Evolutionary conservation across 1,284 basidiomycete species (phyloP), one percentile per base, ranked within the genome.

Genomic region (Apiotrichum veenhuisii): DNA sequence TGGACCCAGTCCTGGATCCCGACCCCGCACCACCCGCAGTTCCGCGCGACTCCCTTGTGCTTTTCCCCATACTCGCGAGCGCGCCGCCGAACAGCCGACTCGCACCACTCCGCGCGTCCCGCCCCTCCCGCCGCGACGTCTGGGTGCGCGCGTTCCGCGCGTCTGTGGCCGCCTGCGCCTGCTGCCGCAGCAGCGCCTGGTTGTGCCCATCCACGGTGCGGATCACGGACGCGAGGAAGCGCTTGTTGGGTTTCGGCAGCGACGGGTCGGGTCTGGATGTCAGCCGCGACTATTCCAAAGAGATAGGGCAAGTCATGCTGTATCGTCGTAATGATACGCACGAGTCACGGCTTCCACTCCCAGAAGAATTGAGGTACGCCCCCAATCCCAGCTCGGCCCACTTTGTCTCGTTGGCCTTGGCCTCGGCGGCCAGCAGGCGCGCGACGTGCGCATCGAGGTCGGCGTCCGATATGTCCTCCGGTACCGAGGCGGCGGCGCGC

Each of bases 151-250:
- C 20, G 18, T 30, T 26, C 14, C 50, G 41, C 45, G 85, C 81
- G 63, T 89, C 86, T 62, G 87, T 80, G 0, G 88, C 88, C 30
- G 87, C 85, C 20, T 82, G 75, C 0, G 87, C 86, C 75, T 96
- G 90, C 20, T 86, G 82, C 42, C 85, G 82, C 11, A 92, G 77
- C 20, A 96, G 79, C 15, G 87, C 85, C 73, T 86, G 85, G 74
- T 96, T 96, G 72, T 96, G 93, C 55, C 92, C 91, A 69, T 93
- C 91, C 3, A 93, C 94, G 62, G 83, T 91, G 59, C 86, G 84
- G 54, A 96, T 92, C 58, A 96, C 90, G 25, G 87, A 86, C 0
- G 86, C 84, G 22, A 96, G 79, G 75, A 96, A 96, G 1, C 90
- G 87, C 71, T 94, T 96, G 79, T 95, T 95, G n/a, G 92, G 76